Conservation (phyloP, 2,329 filamentous ascomycete species). For the Sporothrix sp. region DNA sequence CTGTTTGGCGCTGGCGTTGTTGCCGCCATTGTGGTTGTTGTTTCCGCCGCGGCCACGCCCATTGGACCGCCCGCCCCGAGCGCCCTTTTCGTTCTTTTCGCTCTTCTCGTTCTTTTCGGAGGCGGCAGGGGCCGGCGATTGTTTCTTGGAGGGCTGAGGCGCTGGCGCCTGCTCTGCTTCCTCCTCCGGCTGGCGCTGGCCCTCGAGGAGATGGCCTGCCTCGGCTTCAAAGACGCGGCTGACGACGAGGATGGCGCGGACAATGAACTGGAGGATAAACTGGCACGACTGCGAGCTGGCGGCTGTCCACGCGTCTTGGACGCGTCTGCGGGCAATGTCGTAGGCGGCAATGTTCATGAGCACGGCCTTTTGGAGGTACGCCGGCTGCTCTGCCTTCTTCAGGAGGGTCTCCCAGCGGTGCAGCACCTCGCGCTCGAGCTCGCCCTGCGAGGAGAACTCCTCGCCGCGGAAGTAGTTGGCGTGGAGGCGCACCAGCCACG, state of each 20-base stretch:
- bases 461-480: slow-evolving; percentile 73
- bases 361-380: slow-evolving; percentile 65
- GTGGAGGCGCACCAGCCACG: slow-evolving; percentile 81
- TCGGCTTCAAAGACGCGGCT: slow-evolving; percentile 49
- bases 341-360: slow-evolving; percentile 82
- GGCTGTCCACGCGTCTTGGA: slow-evolving; percentile 42
- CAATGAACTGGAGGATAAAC: slow-evolving; percentile 67
- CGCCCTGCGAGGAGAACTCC: slow-evolving; percentile 63
- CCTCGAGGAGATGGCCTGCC: slow-evolving; percentile 10
- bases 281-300: slow-evolving; percentile 41
- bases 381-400: slow-evolving; percentile 55
- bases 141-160: neutral
- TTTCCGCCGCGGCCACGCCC: slow-evolving; percentile 1
- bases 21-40: slow-evolving; percentile 15
- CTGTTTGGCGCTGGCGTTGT: neutral
- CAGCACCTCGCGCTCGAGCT: slow-evolving; percentile 78
- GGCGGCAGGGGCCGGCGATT: neutral
- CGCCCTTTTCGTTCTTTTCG: slow-evolving; percentile 18
- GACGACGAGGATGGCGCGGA: slow-evolving; percentile 64
- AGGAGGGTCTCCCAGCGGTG: slow-evolving; percentile 65
- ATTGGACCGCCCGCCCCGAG: neutral
- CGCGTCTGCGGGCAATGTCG: slow-evolving; percentile 50
- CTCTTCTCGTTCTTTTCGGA: slow-evolving; percentile 26
- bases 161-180: no score
- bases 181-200: neutral